These are phyloP conservation scores for Cladosporium sp. DNA, from an alignment of 2,329 filamentous ascomycete genomes.

Conservation along the genomic window DNA sequence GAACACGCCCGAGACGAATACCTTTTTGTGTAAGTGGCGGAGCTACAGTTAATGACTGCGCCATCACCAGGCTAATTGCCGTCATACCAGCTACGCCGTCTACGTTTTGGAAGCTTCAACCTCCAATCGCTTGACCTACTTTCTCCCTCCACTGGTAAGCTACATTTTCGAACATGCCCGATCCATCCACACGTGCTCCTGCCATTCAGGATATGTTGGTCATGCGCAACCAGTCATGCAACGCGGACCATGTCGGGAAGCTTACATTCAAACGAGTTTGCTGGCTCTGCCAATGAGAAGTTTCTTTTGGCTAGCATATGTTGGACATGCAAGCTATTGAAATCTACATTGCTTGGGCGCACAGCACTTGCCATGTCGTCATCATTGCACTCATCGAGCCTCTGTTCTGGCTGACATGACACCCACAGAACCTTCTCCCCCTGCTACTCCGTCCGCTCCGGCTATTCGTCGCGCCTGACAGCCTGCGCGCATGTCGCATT, in stretches of 20 bases:
- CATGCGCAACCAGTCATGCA: too few species aligned
- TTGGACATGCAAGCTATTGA: constrained; percentile 7
- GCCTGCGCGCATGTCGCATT: constrained; percentile 57
- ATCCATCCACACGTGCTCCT: too few species aligned
- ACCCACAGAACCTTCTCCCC: constrained; percentile 61
- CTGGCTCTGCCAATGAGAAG: background rate
- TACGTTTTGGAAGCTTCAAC: constrained; percentile 49
- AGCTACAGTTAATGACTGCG: constrained; percentile 5
- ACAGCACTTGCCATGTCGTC: background rate
- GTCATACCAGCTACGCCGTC: constrained; percentile 41
- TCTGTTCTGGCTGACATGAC: constrained; percentile 13
- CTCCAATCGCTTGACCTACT: constrained; percentile 44
- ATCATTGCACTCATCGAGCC: too few species aligned
- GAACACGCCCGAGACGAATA: constrained; percentile 66
- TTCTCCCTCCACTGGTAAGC: constrained; percentile 43
- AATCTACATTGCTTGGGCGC: background rate
- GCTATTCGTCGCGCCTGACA: constrained; percentile 58
- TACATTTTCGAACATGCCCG: background rate
- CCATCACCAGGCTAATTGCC: constrained; percentile 16
- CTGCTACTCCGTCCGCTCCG: constrained; percentile 67
- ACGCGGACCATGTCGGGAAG: too few species aligned
- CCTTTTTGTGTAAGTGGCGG: constrained; percentile 58
- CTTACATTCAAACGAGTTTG: background rate
- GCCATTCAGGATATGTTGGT: too few species aligned
- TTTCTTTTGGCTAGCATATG: background rate